Base-by-base conservation (phyloP, 192 early-diverging fungal species). In the Backusella mclennaniae region DNA sequence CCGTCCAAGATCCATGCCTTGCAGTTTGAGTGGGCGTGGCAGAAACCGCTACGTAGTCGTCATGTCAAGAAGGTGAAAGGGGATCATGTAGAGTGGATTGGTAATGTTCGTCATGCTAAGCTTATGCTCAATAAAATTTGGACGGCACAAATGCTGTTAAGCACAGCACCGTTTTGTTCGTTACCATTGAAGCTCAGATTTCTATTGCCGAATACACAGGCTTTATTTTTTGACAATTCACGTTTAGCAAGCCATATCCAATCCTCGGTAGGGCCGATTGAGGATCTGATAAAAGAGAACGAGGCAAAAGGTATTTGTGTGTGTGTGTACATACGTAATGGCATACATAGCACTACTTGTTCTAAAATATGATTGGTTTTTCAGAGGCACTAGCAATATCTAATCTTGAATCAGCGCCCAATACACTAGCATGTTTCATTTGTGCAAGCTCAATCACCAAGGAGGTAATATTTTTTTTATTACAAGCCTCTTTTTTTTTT, bases 1-100 rank as follows among this genome's bases (percentile, higher is more conserved):
- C 77, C 68, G 17, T 35, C 31, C 15, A 59, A 35, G 36, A 66
- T 39, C 0, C 36, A 41, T 44, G 77, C 77, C 4, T 41, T 72
- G 11, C 59, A 71, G 23, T 78, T 78, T 73, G 77, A 78, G 46
- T 71, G 69, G 42, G 77, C 77, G 0, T 78, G 77, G 77, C 77
- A 78, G 29, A 46, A 78, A 35, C 77, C 77, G 21, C 39, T 67
- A 2, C 36, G 66, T 14, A 70, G 67, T 52, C 77, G 77, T 23
- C 77, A 78, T 52, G 19, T 67, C 9, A 75, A 75, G 38, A 31
- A 49, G 17, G 17, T 56, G 14, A 19, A 15, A 14, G 26, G 56
- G 7, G n/a, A 38, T 35, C 71, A 66, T 42, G 15, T 11, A 23
- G 23, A n/a, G 7, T 35, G 21, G 31, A 15, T 69, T 7, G 69